Evolutionary conservation across 164 flowering plant species (phyloP), one percentile per base, ranked within the genome.

Genomic region (Magnolia officinalis): DNA sequence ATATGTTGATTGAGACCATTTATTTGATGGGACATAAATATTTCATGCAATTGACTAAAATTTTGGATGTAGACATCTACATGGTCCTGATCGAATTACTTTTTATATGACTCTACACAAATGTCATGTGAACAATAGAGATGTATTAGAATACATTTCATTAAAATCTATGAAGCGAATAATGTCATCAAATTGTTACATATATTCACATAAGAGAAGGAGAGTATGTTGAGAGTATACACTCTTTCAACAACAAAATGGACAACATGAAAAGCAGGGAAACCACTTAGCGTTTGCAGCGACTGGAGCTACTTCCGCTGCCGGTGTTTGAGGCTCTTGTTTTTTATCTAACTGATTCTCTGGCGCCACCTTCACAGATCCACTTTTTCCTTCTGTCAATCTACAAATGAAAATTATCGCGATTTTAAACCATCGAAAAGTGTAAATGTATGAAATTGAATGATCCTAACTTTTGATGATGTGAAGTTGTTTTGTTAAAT

Each of bases 211-310:
- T 8, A 64, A 21, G 67, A 18, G 19, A 20, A 18, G 4, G 24
- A n/a, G n/a, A 50, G 72, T 16, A 70, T 3, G n/a, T n/a, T 13
- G 8, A 19, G 5, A 75, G 74, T 72, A 67, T 63, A 68, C 64
- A 78, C 80, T 71, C 68, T 78, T 24, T 86, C 84, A 82, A 67
- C 70, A 78, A 73, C 84, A 79, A 24, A 69, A 78, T 29, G 81
- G 78, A 76, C 89, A 85, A 73, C 87, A 85, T 18, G 84, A 78
- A 71, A 84, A 83, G 81, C 89, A 87, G 61, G 88, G 72, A 70
- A 84, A 81, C 87, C 89, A 86, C 67, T 75, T 82, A 11, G 59
- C 9, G n/a, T 10, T 50, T 26, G 70, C 71, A 4, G 72, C 31
- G 19, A 69, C 63, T 23, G 69, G 24, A 9, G 81, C n/a, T 13